Evolutionary conservation across 163 green algal species (phyloP), one percentile per base, ranked within the genome.

Genomic region (Scenedesmus sp.): DNA sequence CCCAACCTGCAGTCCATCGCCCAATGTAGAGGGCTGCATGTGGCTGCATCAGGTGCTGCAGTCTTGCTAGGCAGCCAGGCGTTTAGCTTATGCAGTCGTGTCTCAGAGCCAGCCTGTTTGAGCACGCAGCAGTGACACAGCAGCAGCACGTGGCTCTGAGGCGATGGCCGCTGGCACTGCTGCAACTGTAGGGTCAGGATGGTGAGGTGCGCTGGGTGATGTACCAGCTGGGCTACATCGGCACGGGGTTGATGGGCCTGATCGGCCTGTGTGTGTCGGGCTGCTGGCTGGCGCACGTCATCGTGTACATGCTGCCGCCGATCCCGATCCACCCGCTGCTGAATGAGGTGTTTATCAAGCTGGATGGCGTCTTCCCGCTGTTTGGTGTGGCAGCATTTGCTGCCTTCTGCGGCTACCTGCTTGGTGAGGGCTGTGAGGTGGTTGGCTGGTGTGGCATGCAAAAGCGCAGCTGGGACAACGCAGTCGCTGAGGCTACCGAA

Each of bases 331-430:
- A 92, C 42, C 95, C 97, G 2, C 95, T 99, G 83, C 96, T 99
- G 35, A 99, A 99, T 94, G 83, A 90, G 43, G 73, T 95, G 30
- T 97, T 98, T 92, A 95, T 94, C 88, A 92, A 89, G 56, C 92
- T 98, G 92, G 96, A 99, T 91, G 86, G 86, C 82, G 96, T 95
- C 30, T 98, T 98, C 81, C 94, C 96, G 24, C 93, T 99, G 22
- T 98, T 99, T 92, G 98, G 98, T 26, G 98, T 96, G 0, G 85
- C 94, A 0, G 95, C 97, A 24, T 99, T 99, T 92, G 95, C 94
- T 22, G 49, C 98, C 61, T 99, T 99, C 94, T 99, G 96, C 93
- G 98, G 99, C 88, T 99, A 99, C 94, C 93, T 99, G 20, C 96
- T 99, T 59, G 87, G 92, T 95, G 82, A 85, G 87, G 53, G 35